Percentiles rank a stretch among this genome's conserved stretches.
Evolutionary conservation across 305 asterid species (phyloP).

Genomic region (Fraxinus albicans): DNA sequence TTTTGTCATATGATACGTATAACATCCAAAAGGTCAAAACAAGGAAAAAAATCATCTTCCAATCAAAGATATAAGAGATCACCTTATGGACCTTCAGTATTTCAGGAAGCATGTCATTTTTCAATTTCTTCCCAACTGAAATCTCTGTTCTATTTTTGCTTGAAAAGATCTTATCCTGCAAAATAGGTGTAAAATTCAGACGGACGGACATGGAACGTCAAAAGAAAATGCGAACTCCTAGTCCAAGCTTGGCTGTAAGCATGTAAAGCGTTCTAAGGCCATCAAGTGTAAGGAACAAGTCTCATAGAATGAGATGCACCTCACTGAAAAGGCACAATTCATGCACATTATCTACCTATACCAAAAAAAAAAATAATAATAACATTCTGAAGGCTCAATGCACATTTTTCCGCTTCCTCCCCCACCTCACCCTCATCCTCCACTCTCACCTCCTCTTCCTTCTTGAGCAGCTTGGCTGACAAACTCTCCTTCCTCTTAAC

Average conservation of each 20-base stretch:
- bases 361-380: neutral
- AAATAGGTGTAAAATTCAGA: slow-evolving; percentile 13
- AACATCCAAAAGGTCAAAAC: slow-evolving; percentile 10
- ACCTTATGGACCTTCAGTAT: slow-evolving; percentile 96
- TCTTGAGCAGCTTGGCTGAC: slow-evolving; percentile 59
- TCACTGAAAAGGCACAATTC: neutral
- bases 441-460: slow-evolving; percentile 41
- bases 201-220: neutral
- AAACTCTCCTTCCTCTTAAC: slow-evolving; percentile 50
- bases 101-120: slow-evolving; percentile 84
- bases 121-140: slow-evolving; percentile 85
- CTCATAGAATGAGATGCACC: neutral
- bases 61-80: slow-evolving; percentile 17
- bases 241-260: neutral
- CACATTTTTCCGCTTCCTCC: slow-evolving; percentile 31
- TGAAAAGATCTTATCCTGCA: slow-evolving; percentile 83
- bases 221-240: neutral
- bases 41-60: slow-evolving; percentile 16
- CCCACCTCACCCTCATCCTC: slow-evolving; percentile 37
- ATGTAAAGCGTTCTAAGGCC: neutral
- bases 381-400: neutral
- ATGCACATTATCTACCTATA: neutral
- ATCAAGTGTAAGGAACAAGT: neutral
- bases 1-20: neutral
- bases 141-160: slow-evolving; percentile 88